Evolutionary conservation across 352 stramenopile species (phyloP).

Genomic region (Pythium phragmiticola): DNA sequence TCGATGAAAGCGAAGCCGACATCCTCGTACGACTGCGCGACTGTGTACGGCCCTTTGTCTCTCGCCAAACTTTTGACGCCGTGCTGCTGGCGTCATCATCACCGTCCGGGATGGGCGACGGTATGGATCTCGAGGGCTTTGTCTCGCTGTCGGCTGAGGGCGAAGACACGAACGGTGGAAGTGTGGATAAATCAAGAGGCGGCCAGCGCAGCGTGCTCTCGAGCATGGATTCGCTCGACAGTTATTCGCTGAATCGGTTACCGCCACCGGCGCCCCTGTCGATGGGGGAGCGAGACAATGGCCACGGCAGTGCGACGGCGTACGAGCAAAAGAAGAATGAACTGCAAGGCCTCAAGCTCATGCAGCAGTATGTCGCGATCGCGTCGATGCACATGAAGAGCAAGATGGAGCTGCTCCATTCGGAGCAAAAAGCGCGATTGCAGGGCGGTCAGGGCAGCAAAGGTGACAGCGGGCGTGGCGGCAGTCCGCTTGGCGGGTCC

Average conservation of each 20-base stretch:
- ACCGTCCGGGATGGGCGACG: conserved; percentile 34
- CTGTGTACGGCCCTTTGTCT: conserved; percentile 67
- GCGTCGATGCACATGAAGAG: conserved; percentile 89
- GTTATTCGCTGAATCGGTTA: conserved; percentile 33
- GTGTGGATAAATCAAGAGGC: conserved; percentile 7
- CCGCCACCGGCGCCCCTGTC: conserved; percentile 15
- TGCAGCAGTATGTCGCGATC: conserved; percentile 87
- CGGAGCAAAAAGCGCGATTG: conserved; percentile 73
- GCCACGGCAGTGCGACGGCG: conserved; percentile 14
- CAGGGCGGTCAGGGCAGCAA: conserved; percentile 32
- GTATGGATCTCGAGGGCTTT: conserved; percentile 24
- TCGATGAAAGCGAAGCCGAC: conserved; percentile 52
- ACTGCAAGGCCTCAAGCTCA: conserved; percentile 74
- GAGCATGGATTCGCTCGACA: conserved; percentile 72
- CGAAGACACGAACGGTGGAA: conserved; percentile 10
- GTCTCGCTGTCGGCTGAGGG: conserved; percentile 10
- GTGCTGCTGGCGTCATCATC: conserved; percentile 59
- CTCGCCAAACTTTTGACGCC: conserved; percentile 83
- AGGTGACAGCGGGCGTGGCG: conserved; percentile 12
- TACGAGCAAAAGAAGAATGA: conserved; percentile 81
- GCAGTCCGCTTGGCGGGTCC: conserved; percentile 11
- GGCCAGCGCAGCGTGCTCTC: conserved; percentile 43
- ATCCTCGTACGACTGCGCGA: conserved; percentile 58
- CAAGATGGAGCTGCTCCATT: conserved; percentile 83
- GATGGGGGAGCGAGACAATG: conserved; percentile 9